Conservation (phyloP, 129 eudicot genomes). For the Saussurea involucrata region DNA sequence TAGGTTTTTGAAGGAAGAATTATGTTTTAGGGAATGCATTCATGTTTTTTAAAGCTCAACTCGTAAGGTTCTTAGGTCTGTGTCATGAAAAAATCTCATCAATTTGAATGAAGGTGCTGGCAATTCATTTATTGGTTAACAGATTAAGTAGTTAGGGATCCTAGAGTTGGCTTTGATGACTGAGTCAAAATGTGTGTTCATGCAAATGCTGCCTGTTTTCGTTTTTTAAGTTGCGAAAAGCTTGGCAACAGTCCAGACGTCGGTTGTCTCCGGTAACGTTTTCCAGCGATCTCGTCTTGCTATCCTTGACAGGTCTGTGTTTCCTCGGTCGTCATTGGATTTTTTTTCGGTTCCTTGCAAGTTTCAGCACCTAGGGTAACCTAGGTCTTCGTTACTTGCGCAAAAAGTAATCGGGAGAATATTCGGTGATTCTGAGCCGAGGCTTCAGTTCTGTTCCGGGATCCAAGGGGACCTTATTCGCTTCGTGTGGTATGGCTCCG, state of each 20-base stretch:
- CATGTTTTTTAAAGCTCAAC: not conserved
- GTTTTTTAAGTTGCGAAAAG: not conserved
- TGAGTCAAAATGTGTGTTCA: not conserved
- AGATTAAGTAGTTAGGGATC: not conserved
- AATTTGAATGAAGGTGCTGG: not conserved
- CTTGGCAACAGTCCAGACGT: not conserved
- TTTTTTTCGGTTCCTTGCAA: too few relatives aligned
- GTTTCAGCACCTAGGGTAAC: too few relatives aligned
- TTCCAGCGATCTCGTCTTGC: too few relatives aligned
- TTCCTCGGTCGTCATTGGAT: too few relatives aligned
- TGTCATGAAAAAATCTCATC: not conserved
- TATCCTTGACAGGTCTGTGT: too few relatives aligned
- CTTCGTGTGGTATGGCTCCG: too few relatives aligned
- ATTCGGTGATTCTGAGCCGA: too few relatives aligned
- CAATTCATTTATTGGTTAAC: not conserved
- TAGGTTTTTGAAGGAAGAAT: not conserved
- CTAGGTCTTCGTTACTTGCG: too few relatives aligned
- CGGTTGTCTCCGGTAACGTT: too few relatives aligned
- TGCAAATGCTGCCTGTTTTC: not conserved
- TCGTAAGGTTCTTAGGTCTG: not conserved
- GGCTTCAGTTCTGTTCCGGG: too few relatives aligned
- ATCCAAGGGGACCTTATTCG: too few relatives aligned
- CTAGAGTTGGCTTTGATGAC: not conserved
- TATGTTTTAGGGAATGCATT: not conserved
- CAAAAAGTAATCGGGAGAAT: too few relatives aligned